phyloP scores from a whole-genome alignment of 345 rosid species.

The Heritiera fomes region DNA sequence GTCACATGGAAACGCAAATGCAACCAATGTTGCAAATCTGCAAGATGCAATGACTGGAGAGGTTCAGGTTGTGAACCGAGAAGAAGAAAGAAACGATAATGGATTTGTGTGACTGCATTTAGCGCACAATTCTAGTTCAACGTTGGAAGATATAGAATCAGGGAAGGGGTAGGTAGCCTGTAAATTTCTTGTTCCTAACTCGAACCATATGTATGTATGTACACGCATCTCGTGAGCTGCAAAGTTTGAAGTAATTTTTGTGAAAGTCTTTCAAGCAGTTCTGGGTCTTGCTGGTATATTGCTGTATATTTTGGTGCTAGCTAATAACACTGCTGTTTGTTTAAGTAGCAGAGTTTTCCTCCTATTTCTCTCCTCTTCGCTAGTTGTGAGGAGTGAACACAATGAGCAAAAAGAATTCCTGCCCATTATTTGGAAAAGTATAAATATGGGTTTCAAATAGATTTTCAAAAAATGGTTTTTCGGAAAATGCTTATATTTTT shows the following conservation, averaged over 20 bases:
- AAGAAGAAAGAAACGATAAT: conserved; percentile 27
- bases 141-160: conserved; percentile 41
- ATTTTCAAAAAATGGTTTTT: no score
- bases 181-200: not conserved
- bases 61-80: conserved; percentile 26
- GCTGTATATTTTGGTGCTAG: not conserved
- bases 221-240: not conserved
- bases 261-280: not conserved
- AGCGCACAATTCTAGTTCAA: conserved; percentile 32
- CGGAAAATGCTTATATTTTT: no score
- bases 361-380: not conserved
- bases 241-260: not conserved
- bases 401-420: no score
- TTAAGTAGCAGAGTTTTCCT: not conserved
- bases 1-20: conserved; percentile 24
- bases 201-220: not conserved
- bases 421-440: no score
- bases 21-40: conserved; percentile 25
- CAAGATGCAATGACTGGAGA: conserved; percentile 25
- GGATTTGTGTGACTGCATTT: conserved; percentile 50
- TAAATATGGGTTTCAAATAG: no score
- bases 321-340: not conserved
- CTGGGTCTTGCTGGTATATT: not conserved
- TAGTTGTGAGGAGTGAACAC: not conserved
- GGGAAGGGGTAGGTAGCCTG: conserved; percentile 37